phyloP scores from a whole-genome alignment of 2,329 filamentous ascomycete genomes.

The Ophiocordyceps polyrhachis-furcata region DNA sequence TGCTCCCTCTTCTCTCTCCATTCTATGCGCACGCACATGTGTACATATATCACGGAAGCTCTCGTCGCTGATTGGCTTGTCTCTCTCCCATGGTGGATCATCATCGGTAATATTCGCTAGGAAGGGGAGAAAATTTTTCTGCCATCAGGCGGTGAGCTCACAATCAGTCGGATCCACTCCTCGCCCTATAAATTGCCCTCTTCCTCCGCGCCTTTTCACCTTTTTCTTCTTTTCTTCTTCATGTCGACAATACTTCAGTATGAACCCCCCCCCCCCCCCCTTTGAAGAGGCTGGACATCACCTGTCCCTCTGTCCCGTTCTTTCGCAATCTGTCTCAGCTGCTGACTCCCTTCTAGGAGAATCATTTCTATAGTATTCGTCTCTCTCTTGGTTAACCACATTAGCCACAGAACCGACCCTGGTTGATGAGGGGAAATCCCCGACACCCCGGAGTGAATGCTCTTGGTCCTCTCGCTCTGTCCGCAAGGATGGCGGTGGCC shows the following conservation, averaged over 20 bases:
- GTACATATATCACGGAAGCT: no score
- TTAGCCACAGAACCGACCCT: slow-evolving; percentile 88
- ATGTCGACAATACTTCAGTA: slow-evolving; percentile 46
- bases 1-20: no score
- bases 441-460: slow-evolving; percentile 77
- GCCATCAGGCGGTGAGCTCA: slow-evolving; percentile 10
- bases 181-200: slow-evolving; percentile 17
- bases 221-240: slow-evolving; percentile 33
- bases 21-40: no score
- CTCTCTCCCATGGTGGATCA: not conserved
- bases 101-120: not conserved
- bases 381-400: slow-evolving; percentile 80
- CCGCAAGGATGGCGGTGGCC: slow-evolving; percentile 40
- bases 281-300: no score
- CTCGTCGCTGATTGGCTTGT: not conserved
- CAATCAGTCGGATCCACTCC: slow-evolving; percentile 12
- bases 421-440: slow-evolving; percentile 84
- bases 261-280: slow-evolving; percentile 11
- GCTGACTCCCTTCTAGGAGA: slow-evolving; percentile 30
- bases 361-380: slow-evolving; percentile 98
- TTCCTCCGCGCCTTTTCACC: slow-evolving; percentile 15
- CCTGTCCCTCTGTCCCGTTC: slow-evolving; percentile 2
- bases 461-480: slow-evolving; percentile 37
- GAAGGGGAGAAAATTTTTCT: slow-evolving; percentile 5
- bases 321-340: not conserved